Evolutionary conservation across 805 yeast species (phyloP).

Genomic region (Ascoidea rubescens): DNA sequence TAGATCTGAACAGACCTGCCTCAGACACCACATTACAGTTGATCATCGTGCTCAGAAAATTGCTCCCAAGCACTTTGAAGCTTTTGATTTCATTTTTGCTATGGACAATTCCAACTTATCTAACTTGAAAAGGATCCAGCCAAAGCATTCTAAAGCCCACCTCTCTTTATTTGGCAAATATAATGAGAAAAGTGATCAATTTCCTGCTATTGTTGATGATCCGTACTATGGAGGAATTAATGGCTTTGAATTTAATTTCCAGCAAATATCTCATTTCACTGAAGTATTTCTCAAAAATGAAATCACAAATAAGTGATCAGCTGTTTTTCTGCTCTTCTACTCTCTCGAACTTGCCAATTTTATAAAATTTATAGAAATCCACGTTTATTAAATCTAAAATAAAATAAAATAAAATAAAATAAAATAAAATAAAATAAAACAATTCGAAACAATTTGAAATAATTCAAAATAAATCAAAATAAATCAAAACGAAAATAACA

Average conservation of each 20-base stretch:
- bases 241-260: slow-evolving; percentile 72
- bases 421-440: background rate
- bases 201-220: slow-evolving; percentile 56
- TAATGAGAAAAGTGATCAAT: slow-evolving; percentile 33
- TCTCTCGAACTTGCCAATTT: too few relatives aligned
- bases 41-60: slow-evolving; percentile 67
- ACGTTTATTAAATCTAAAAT: slow-evolving; percentile 4
- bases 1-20: slow-evolving; percentile 57
- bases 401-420: background rate
- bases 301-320: slow-evolving; percentile 4
- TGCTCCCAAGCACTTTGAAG: slow-evolving; percentile 29
- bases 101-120: slow-evolving; percentile 53
- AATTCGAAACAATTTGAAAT: too few relatives aligned
- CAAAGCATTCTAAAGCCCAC: slow-evolving; percentile 27
- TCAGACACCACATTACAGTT: slow-evolving; percentile 58
- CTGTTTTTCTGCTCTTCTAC: too few relatives aligned
- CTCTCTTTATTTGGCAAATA: slow-evolving; percentile 74
- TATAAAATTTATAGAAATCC: background rate
- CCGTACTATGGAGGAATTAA: slow-evolving; percentile 85
- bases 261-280: slow-evolving; percentile 64
- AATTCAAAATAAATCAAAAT: background rate
- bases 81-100: slow-evolving; percentile 55
- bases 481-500: slow-evolving; percentile 2
- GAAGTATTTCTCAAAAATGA: slow-evolving; percentile 51
- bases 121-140: slow-evolving; percentile 37